These are phyloP conservation scores for Cladosporium halotolerans DNA, from an alignment of 2,329 filamentous ascomycete genomes.

Conservation along the genomic window DNA sequence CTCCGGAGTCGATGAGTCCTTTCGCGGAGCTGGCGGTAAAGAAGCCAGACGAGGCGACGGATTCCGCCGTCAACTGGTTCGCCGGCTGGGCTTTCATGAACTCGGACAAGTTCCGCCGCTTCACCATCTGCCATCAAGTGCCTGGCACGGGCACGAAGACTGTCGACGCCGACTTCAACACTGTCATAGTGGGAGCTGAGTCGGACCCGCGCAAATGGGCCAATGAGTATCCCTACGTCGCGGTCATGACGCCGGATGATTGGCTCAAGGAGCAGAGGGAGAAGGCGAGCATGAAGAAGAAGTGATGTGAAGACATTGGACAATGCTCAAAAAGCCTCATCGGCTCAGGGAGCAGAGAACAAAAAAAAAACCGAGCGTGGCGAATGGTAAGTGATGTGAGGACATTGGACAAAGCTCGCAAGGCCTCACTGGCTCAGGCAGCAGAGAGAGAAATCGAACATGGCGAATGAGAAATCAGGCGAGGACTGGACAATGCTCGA, in stretches of 20 bases:
- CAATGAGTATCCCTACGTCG: not conserved
- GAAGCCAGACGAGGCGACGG: slow-evolving; percentile 22
- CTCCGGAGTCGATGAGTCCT: slow-evolving; percentile 19
- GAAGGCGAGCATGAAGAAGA: not conserved
- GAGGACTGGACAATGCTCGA: too few relatives aligned
- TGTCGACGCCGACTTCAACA: not conserved
- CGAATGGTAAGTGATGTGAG: too few relatives aligned
- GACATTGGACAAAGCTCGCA: too few relatives aligned
- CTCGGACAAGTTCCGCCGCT: slow-evolving; percentile 22
- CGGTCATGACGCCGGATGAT: slow-evolving; percentile 2
- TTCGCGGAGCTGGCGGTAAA: slow-evolving; percentile 21
- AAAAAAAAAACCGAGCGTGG: too few relatives aligned
- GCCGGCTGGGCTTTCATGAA: slow-evolving; percentile 24
- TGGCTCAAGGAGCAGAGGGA: not conserved
- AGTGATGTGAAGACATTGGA: not conserved
- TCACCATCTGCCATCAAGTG: slow-evolving; percentile 22
- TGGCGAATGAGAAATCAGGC: too few relatives aligned
- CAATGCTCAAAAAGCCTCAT: too few relatives aligned
- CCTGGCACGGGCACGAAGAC: not conserved
- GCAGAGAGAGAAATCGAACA: too few relatives aligned
- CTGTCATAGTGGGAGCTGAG: not conserved
- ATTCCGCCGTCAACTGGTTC: slow-evolving; percentile 29
- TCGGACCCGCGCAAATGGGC: not conserved
- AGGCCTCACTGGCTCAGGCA: too few relatives aligned
- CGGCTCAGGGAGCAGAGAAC: too few relatives aligned